phyloP scores from a whole-genome alignment of 2,329 filamentous ascomycete species.

The Monosporascus sp. region DNA sequence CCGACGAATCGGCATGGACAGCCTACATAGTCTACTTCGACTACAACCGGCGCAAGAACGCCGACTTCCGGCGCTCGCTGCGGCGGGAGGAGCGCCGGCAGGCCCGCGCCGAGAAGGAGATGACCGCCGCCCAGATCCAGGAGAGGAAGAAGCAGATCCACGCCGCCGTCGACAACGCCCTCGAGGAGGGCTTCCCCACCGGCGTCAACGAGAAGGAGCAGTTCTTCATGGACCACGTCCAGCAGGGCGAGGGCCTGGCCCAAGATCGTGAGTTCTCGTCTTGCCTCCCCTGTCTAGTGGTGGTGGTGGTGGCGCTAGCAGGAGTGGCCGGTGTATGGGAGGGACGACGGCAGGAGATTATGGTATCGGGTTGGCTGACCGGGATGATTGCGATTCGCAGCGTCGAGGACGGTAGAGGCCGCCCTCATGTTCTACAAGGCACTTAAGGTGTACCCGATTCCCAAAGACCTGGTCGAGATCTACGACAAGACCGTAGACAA shows the following conservation, averaged over 20 bases:
- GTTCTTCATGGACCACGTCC: constrained; percentile 96
- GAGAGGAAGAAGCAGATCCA: constrained; percentile 71
- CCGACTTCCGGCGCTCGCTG: constrained; percentile 61
- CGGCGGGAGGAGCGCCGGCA: constrained; percentile 73
- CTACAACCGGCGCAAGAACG: constrained; percentile 57
- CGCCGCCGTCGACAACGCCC: constrained; percentile 69
- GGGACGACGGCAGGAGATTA: no score
- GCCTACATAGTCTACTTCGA: constrained; percentile 67
- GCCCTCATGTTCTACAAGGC: constrained; percentile 97
- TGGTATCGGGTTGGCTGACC: no score
- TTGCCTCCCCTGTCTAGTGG: neutral
- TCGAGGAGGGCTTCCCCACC: constrained; percentile 85
- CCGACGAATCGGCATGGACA: constrained; percentile 20
- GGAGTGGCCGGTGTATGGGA: no score
- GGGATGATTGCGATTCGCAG: constrained; percentile 33
- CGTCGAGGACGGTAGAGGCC: constrained; percentile 69
- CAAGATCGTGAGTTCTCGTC: constrained; percentile 62
- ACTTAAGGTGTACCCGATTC: constrained; percentile 95
- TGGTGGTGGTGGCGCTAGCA: no score
- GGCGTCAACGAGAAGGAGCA: constrained; percentile 90
- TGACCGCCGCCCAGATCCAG: constrained; percentile 59
- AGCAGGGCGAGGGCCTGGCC: constrained; percentile 77
- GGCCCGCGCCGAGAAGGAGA: constrained; percentile 66
- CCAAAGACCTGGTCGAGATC: constrained; percentile 86
- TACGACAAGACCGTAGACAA: constrained; percentile 99